Evolutionary conservation across 192 early-diverging fungal species (phyloP), one percentile per base, ranked within the genome.

Genomic region (Coemansia sp.): DNA sequence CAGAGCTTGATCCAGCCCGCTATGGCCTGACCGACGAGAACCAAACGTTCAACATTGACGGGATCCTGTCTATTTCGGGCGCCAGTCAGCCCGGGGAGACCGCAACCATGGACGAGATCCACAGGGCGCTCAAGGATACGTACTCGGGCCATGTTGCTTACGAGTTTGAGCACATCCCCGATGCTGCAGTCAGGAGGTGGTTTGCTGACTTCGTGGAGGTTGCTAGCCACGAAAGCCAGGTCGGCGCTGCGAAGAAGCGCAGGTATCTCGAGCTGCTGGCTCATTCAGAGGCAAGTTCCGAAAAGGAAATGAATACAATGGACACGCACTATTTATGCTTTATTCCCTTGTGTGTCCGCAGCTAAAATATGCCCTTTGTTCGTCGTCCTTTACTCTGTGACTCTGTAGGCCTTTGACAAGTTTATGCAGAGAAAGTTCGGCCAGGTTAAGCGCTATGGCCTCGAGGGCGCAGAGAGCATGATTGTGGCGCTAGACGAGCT

Each of bases 401-500:
- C 23, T 49, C 22, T 17, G 38, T 76, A 93, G 88, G 83, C 87
- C 23, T 98, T 98, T 86, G 96, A 98, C 79, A 95, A 94, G 67
- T 98, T 96, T 76, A 95, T 98, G 93, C 91, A 91, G 55, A 97
- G 96, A 66, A 93, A 91, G 75, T 98, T 98, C 78, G 92, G 93
- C 17, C 89, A 95, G 66, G 89, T 98, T 58, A 97, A 97, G 83
- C 89, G 96, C 14, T 98, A 98, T 69, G 96, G 96, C 11, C 71
- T 98, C 19, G 96, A 98, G 75, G 96, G 96, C 25, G 93, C 93
- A 33, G 96, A 98, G 76, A 92, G 90, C 63, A 96, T 96, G 86
- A 96, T 97, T 87, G 87, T 90, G 15, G 91, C 90, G 10, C 79
- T 98, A 19, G 93, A 98, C 74, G 83, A 87, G 66, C 71, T 97